Conservation (phyloP, 257 asterid genomes). For the Paulownia fortunei region DNA sequence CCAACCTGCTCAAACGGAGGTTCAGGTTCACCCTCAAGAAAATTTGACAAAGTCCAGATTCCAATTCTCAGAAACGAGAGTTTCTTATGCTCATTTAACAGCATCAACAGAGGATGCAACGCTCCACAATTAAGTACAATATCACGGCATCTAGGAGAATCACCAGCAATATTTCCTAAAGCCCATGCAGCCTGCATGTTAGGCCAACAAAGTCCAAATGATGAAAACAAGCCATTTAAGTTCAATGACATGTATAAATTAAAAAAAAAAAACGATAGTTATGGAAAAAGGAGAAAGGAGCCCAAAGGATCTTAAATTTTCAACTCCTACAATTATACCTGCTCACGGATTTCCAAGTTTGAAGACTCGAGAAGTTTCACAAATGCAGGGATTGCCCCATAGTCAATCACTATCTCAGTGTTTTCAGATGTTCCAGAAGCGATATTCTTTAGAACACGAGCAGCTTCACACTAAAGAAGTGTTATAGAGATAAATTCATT, state of each 20-base stretch:
- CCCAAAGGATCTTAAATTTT: too few species aligned
- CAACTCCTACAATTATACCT: not conserved
- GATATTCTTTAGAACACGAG: slow-evolving; percentile 35
- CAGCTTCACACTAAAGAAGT: slow-evolving; percentile 27
- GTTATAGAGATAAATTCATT: not conserved
- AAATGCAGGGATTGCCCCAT: slow-evolving; percentile 33
- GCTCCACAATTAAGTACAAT: slow-evolving; percentile 25
- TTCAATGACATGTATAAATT: too few species aligned
- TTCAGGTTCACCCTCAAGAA: slow-evolving; percentile 14
- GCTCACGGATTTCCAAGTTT: slow-evolving; percentile 31
- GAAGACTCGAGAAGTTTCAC: slow-evolving; percentile 38
- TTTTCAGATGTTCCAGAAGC: slow-evolving; percentile 33
- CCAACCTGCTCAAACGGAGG: slow-evolving; percentile 17
- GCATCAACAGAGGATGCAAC: slow-evolving; percentile 17
- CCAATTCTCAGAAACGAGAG: slow-evolving; percentile 19
- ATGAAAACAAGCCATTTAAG: not conserved
- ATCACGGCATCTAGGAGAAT: slow-evolving; percentile 11
- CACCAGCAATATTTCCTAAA: slow-evolving; percentile 11
- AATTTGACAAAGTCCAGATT: slow-evolving; percentile 20
- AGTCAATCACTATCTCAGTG: slow-evolving; percentile 30
- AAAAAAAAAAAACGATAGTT: too few species aligned
- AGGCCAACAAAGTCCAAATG: not conserved
- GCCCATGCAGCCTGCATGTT: slow-evolving; percentile 19
- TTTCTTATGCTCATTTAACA: slow-evolving; percentile 8
- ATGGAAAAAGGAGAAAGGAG: too few species aligned